These are phyloP conservation scores for Mycocentrospora acerina DNA, from an alignment of 2,329 filamentous ascomycete genomes.

Conservation along the genomic window DNA sequence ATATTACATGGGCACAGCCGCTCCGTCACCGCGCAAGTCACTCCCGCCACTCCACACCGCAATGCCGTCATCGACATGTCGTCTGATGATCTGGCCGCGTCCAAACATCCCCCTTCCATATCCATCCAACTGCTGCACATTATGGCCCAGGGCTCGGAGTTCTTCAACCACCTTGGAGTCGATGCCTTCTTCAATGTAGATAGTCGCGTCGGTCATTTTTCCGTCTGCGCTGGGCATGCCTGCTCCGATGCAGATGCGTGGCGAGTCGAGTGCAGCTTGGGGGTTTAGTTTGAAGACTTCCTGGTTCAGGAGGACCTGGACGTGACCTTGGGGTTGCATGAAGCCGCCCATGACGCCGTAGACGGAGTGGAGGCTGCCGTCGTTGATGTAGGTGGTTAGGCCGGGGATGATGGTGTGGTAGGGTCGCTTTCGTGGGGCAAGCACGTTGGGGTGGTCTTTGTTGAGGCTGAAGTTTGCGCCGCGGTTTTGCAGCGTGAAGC, in stretches of 20 bases:
- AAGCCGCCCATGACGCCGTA: constrained; percentile 98
- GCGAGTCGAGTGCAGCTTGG: constrained; percentile 87
- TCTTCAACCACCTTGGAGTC: constrained; percentile 65
- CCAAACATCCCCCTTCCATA: constrained; percentile 72
- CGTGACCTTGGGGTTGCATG: constrained; percentile 96
- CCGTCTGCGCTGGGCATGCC: constrained; percentile 64
- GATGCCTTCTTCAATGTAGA: constrained; percentile 85
- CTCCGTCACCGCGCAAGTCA: constrained; percentile 83
- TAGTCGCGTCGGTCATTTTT: constrained; percentile 61
- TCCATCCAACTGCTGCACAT: constrained; percentile 68
- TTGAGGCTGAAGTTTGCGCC: constrained; percentile 81
- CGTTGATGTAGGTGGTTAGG: constrained; percentile 75
- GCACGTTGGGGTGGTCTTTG: constrained; percentile 71
- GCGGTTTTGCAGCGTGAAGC: constrained; percentile 93
- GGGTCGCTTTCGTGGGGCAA: constrained; percentile 81
- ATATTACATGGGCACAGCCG: constrained; percentile 54
- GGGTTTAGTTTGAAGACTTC: constrained; percentile 77
- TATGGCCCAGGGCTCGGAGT: constrained; percentile 70
- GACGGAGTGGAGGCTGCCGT: constrained; percentile 76
- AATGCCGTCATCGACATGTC: constrained; percentile 72
- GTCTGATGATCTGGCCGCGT: constrained; percentile 81
- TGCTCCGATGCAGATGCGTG: constrained; percentile 83
- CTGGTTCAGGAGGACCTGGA: constrained; percentile 91
- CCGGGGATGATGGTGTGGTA: constrained; percentile 99
- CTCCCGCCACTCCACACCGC: constrained; percentile 86